Base-by-base conservation (phyloP, 306 rosid genomes). In the Acacia acuminata region DNA sequence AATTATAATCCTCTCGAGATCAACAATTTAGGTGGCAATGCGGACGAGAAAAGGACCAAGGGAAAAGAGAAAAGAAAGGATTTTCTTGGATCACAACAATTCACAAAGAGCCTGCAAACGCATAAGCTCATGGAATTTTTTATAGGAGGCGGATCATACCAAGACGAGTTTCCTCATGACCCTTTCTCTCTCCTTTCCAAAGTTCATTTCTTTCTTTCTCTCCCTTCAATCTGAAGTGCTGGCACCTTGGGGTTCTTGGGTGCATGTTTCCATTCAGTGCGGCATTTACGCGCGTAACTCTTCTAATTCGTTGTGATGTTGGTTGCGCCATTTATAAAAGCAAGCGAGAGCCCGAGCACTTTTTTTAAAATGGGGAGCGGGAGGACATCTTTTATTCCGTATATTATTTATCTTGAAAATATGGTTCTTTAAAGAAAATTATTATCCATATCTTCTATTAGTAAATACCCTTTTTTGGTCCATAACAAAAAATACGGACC, bases 191-290 rank as follows among this genome's bases (percentile, higher is more conserved):
- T 76, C 80, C 51, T 32, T 82, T 79, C 71, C 76, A 44, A 78
- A 72, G 55, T 17, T 30, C 19, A 17, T 69, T 19, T 61, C 42
- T 47, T 4, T 30, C 67, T 27, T 0, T 42, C 17, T 64, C 61
- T 36, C 43, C 32, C 65, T 72, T 71, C 73, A 80, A 83, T 78
- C 82, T 76, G 73, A 70, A 84, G 81, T 79, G 90, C 86, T 87
- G 93, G 85, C 91, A 87, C 84, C 90, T 84, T 51, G 67, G 76
- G 30, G 34, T 56, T 58, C 83, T 53, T 56, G 63, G 93, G 90
- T 91, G 91, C 94, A 86, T 83, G 79, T 84, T 87, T 69, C 97
- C 82, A 94, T 85, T 83, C 70, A 77, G 73, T 25, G 90, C 92
- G 84, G 82, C 85, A 40, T 83, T 90, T 82, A 72, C 94, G 94